Base-by-base conservation (phyloP, 2,329 filamentous ascomycete species). In the Trichoderma sp. region DNA sequence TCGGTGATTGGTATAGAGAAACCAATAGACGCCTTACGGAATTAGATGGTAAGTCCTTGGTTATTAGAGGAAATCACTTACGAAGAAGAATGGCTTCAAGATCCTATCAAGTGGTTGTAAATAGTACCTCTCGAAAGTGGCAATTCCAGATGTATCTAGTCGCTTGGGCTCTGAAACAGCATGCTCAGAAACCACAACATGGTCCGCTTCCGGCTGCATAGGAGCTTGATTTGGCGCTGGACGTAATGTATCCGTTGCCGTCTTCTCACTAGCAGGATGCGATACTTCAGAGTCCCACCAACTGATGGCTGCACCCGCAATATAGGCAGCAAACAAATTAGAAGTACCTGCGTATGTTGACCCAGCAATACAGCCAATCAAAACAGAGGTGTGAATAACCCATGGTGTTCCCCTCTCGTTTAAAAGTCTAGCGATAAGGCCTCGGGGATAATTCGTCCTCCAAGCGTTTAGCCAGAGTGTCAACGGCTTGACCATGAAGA, bases 1-100 rank as follows among this genome's bases (percentile, higher is more conserved):
- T 86, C 79, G 0, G 84, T 86, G 34, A 94, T 89, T 0, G 92
- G 92, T 1, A 95, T 91, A 0, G 91, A 89, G 74, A 94, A 94
- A 0, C 92, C 92, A 39, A 94, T 90, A 0, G 85, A 87, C 1
- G 85, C 50, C 61, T 64, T 32, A 1, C 9, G 45, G 8, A 5
- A 29, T 42, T 42, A 45, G 52, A 34, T n/a, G n/a, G n/a, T 7
- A 25, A 9, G 1, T 22, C 1, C 15, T 32, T 34, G 1, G 5
- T 25, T 5, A 1, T 10, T n/a, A 37, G 50, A 7, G 10, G 2
- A 17, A 5, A 10, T 17, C 17, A 35, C 61, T 54, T n/a, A 64
- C 90, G 73, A 94, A 94, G 78, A 94, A 93, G 67, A 92, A 84
- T 0, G 91, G 90, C 59, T 87, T 87, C 0, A 94, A 76, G 0